These are phyloP conservation scores for Melastoma malabathricum DNA, from an alignment of 345 rosid species.

Conservation along the genomic window DNA sequence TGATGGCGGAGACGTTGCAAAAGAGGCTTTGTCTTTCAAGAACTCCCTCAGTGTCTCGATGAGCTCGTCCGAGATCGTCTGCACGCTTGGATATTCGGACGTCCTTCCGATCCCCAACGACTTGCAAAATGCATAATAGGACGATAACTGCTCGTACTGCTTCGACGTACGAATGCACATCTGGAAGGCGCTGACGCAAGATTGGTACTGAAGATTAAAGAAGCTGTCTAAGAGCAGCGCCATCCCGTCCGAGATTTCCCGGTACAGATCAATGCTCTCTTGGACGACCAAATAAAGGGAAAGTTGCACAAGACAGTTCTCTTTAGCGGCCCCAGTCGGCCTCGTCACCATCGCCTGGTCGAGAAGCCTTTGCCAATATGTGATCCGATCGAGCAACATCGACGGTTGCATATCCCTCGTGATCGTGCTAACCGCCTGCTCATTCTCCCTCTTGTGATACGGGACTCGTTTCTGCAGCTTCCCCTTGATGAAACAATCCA, in stretches of 20 bases:
- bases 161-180: slow-evolving; percentile 46
- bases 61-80: slow-evolving; percentile 59
- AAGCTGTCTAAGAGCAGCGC: slow-evolving; percentile 50
- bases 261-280: slow-evolving; percentile 76
- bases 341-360: slow-evolving; percentile 51
- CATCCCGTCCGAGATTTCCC: slow-evolving; percentile 54
- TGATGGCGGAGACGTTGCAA: slow-evolving; percentile 20
- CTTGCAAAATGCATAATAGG: slow-evolving; percentile 46
- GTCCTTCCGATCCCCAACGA: slow-evolving; percentile 45
- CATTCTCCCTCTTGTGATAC: slow-evolving; percentile 6
- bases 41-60: slow-evolving; percentile 65
- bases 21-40: slow-evolving; percentile 59
- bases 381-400: slow-evolving; percentile 41
- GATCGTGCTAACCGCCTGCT: background rate
- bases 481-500: slow-evolving; percentile 58
- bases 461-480: slow-evolving; percentile 44
- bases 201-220: slow-evolving; percentile 52
- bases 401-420: slow-evolving; percentile 23
- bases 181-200: slow-evolving; percentile 50
- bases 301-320: slow-evolving; percentile 33
- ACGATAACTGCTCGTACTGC: slow-evolving; percentile 54
- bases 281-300: slow-evolving; percentile 38
- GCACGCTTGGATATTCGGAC: slow-evolving; percentile 73
- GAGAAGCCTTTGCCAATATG: slow-evolving; percentile 58
- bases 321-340: slow-evolving; percentile 51